Conservation (phyloP, 306 rosid species). For the Alnus glutinosa region DNA sequence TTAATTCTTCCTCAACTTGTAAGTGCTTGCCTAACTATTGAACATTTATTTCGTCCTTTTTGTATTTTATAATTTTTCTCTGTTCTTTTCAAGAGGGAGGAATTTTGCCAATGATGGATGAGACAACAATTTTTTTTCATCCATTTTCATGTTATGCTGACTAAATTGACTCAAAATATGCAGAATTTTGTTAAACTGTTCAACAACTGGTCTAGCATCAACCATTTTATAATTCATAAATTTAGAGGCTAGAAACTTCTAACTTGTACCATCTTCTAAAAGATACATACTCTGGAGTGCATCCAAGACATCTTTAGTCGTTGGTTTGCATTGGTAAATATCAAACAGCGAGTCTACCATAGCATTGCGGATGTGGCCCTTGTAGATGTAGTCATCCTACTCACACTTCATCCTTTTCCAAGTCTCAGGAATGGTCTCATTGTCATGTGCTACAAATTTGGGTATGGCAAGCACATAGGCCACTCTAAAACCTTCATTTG, state of each 20-base stretch:
- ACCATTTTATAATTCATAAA: background rate
- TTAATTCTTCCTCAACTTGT: background rate
- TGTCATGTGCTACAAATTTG: too few species aligned
- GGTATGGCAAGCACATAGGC: too few species aligned
- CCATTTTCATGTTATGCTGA: background rate
- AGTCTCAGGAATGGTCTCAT: background rate
- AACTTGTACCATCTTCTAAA: too few species aligned
- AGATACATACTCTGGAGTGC: background rate
- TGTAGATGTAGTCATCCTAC: background rate
- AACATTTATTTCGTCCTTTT: background rate
- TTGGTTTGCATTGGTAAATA: background rate
- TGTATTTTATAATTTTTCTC: background rate
- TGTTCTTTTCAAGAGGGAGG: background rate
- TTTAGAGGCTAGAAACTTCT: background rate
- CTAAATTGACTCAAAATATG: background rate
- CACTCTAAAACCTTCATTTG: too few species aligned
- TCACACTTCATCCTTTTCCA: background rate
- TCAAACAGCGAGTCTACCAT: background rate
- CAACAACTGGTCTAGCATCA: background rate
- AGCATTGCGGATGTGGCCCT: background rate
- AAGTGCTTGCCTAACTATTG: background rate
- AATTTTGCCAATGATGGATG: too few species aligned
- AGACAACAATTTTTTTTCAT: too few species aligned
- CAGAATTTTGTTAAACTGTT: background rate
- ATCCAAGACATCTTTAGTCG: background rate